phyloP scores from a whole-genome alignment of 202 grass and related monocot species.

The Elaeis oleifera region DNA sequence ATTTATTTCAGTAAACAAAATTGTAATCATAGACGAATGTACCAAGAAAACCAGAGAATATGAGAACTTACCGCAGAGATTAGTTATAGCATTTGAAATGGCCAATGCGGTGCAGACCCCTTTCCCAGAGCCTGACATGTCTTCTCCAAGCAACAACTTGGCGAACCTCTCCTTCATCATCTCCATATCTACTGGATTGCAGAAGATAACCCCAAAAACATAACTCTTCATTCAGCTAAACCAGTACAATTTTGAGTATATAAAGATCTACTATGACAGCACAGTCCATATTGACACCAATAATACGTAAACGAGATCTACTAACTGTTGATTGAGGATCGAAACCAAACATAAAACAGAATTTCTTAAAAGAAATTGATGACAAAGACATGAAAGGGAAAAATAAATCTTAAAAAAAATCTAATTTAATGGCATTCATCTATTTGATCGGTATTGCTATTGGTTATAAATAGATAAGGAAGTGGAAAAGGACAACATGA shows the following conservation, averaged over 20 bases:
- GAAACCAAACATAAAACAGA: too few species aligned
- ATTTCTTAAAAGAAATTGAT: too few species aligned
- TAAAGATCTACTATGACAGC: too few species aligned
- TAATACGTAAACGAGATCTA: too few species aligned
- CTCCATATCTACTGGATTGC: slow-evolving; percentile 46
- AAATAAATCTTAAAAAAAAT: too few species aligned
- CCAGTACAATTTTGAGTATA: too few species aligned
- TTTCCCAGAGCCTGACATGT: slow-evolving; percentile 96
- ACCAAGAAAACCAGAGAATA: not conserved
- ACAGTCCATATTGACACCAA: too few species aligned
- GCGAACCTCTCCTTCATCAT: slow-evolving; percentile 96
- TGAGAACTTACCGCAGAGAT: slow-evolving; percentile 65
- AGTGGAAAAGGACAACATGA: not conserved
- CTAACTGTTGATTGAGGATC: too few species aligned
- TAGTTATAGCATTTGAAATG: slow-evolving; percentile 89
- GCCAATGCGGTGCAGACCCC: slow-evolving; percentile 89
- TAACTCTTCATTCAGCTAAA: not conserved
- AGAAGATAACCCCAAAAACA: slow-evolving; percentile 6
- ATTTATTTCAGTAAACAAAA: not conserved
- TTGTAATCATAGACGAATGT: not conserved
- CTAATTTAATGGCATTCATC: too few species aligned
- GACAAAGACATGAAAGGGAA: too few species aligned
- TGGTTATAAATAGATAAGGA: not conserved
- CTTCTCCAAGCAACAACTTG: slow-evolving; percentile 92
- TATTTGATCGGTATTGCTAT: too few species aligned